Base-by-base conservation (phyloP, 1,284 basidiomycete genomes). In the Amylostereum chailletii region DNA sequence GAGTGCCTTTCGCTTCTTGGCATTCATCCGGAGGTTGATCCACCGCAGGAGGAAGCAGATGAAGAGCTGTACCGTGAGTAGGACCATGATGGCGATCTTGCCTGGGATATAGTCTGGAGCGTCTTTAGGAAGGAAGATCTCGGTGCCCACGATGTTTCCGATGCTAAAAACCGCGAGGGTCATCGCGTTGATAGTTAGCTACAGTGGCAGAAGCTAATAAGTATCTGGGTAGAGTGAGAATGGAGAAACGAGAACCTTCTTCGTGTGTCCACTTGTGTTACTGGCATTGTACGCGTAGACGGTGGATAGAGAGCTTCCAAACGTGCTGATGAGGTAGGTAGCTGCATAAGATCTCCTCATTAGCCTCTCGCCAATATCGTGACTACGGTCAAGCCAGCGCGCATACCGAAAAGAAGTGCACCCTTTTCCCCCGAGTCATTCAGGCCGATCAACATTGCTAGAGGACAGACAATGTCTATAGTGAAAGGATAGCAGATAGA, bases 231-330 rank as follows among this genome's bases (percentile, higher is more conserved):
- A 19, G 19, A 19, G 19, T 19, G 19, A 19, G 19, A 19, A 19
- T 19, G 19, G 4, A 32, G 9, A 19, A 34, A 27, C 37, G 47
- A 19, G 53, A 30, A 68, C 70, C 67, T 85, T 86, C 69, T 86
- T 85, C 2, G 81, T 85, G 48, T 81, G 76, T 2, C 81, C 83
- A 40, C 74, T 74, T 0, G 77, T 83, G 58, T 86, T 84, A 45
- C 76, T 77, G 1, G 80, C 79, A 49, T 83, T 83, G 57, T 81
- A 85, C 0, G 79, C 77, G 54, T 83, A 86, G 19, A 86, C 70
- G 0, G 76, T 74, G 0, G 80, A 74, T 2, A 86, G 62, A 0
- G 79, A 74, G 44, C 76, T 79, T 6, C 81, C 80, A 55, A 77
- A 83, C 2, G 77, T 77, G n/a, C 71, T 70, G 34, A 76, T 70